Evolutionary conservation across 1,284 basidiomycete species (phyloP), one percentile per base, ranked within the genome.

Genomic region (Rhodofomes roseus): DNA sequence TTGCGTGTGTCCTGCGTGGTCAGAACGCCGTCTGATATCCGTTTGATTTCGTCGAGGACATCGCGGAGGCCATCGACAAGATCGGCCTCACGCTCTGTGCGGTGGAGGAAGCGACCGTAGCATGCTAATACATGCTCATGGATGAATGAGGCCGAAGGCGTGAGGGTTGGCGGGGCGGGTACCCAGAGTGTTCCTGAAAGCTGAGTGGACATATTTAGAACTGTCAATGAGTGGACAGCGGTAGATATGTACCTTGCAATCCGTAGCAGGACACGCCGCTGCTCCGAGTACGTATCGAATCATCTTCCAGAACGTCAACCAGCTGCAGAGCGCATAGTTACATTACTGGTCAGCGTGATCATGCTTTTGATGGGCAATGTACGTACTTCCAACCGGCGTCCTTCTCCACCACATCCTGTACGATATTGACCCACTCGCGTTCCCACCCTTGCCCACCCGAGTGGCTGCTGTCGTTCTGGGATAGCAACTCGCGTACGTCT

Each of bases 361-460:
- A 5, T 20, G 25, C 20, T 14, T 25, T 1, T 48, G 34, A 14
- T 23, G 20, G 18, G 5, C 7, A 14, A 16, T 14, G 12, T 2
- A 63, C 71, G 50, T 44, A 73, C 71, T 73, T 70, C 71, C 71
- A 73, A 9, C 71, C 71, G 0, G 71, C 71, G 51, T 73, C 71
- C 54, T 72, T 71, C 62, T 71, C 65, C n/a, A 73, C 70, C 23
- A 73, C 65, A 29, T 71, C 68, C 58, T 73, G 71, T 34, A 72
- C 71, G 31, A 73, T 69, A n/a, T 57, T 43, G 5, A 63, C 54
- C 66, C 71, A 73, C 56, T 72, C 71, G 9, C 25, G 34, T 55
- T 63, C 54, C 71, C 71, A 72, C 5, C 44, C 57, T 1, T 37
- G 41, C 4, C 20, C 36, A 2, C 57, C 53, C 18, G 59, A 48